A percentile compares a stretch with the other conserved stretches of the same genome.
phyloP scores from a whole-genome alignment of 139 green algal species.

The Micromonas commoda region DNA sequence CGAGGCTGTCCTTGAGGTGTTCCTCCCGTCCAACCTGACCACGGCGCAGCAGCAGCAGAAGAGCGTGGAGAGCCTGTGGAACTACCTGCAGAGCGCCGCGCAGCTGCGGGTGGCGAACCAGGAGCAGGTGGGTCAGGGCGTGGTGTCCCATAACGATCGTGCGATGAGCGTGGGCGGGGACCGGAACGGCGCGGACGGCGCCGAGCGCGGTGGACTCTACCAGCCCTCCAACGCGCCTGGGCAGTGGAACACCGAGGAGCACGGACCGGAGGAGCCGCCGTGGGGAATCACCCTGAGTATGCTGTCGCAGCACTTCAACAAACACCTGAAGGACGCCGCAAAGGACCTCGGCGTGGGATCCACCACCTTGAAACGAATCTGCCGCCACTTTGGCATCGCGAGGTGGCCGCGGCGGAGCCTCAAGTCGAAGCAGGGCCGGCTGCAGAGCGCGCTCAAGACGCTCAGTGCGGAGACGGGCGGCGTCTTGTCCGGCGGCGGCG shows the following conservation, averaged over 20 bases:
- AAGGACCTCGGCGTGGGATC: slow-evolving; percentile 36
- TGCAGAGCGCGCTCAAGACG: not conserved
- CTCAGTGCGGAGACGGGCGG: not conserved
- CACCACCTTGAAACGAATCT: slow-evolving; percentile 53
- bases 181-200: too few species aligned
- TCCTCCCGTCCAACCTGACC: not conserved
- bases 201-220: too few species aligned
- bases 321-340: slow-evolving; percentile 36
- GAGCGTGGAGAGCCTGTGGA: not conserved
- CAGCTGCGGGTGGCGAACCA: not conserved
- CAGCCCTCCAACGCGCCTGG: too few species aligned
- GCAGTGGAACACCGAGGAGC: too few species aligned
- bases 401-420: slow-evolving; percentile 49
- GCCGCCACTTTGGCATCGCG: slow-evolving; percentile 46
- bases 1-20: not conserved
- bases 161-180: too few species aligned
- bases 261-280: too few species aligned
- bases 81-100: not conserved
- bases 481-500: not conserved
- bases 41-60: not conserved
- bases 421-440: not conserved
- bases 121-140: too few species aligned
- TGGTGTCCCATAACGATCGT: too few species aligned
- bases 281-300: slow-evolving; percentile 19
- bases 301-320: slow-evolving; percentile 32